phyloP scores from a whole-genome alignment of 164 flowering plant species.

The Kalanchoe fedtschenkoi region DNA sequence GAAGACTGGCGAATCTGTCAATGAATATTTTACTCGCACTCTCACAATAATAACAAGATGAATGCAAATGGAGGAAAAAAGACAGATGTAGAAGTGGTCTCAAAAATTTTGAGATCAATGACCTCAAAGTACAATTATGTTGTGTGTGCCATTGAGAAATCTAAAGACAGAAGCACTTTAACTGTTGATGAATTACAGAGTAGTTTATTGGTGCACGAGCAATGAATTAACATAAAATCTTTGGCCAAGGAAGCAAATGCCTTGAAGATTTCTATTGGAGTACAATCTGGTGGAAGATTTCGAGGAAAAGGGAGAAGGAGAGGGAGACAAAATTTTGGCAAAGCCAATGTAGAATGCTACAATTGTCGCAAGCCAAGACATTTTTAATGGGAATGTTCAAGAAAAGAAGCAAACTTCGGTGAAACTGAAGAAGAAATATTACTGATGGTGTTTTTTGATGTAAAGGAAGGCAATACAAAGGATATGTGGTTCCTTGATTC shows the following conservation, averaged over 20 bases:
- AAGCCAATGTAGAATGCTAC: not conserved
- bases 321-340: too few relatives aligned
- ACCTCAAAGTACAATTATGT: not conserved
- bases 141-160: not conserved
- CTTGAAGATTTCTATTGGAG: not conserved
- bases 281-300: not conserved
- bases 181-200: slow-evolving; percentile 3
- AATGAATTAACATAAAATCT: not conserved
- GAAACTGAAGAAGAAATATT: slow-evolving; percentile 2
- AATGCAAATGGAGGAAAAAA: not conserved
- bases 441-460: not conserved
- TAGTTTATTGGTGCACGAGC: not conserved
- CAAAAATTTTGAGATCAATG: not conserved
- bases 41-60: not conserved
- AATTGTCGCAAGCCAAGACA: not conserved
- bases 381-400: not conserved
- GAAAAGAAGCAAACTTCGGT: not conserved
- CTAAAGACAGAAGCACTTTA: not conserved
- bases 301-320: not conserved
- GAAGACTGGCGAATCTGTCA: not conserved
- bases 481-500: not conserved
- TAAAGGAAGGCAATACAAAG: not conserved
- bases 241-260: not conserved
- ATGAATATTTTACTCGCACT: not conserved
- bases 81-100: too few relatives aligned